Evolutionary conservation across 345 rosid species (phyloP).

Genomic region (Salix brachista): DNA sequence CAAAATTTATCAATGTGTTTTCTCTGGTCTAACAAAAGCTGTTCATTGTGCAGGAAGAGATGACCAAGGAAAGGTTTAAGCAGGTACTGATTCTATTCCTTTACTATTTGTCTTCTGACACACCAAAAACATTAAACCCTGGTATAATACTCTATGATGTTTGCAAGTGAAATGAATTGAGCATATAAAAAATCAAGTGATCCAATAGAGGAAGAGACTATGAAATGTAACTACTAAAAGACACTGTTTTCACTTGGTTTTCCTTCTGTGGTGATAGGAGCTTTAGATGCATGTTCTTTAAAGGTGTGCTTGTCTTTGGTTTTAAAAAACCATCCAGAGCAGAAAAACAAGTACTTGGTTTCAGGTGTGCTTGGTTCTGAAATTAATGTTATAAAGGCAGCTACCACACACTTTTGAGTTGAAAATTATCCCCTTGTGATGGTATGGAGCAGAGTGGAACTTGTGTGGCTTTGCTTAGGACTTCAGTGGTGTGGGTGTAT

Average conservation of each 20-base stretch:
- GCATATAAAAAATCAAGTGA: neutral
- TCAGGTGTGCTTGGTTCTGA: neutral
- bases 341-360: neutral
- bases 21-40: conserved; percentile 1
- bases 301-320: neutral
- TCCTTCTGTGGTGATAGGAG: neutral
- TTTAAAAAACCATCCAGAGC: neutral
- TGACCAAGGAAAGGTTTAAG: conserved; percentile 57
- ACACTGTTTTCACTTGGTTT: neutral
- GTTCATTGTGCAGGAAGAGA: conserved; percentile 51
- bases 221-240: neutral
- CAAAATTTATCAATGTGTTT: neutral
- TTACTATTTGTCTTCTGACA: neutral
- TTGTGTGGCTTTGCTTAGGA: neutral
- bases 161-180: neutral
- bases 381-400: neutral
- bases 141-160: neutral
- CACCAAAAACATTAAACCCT: neutral
- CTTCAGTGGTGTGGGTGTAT: neutral
- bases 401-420: neutral
- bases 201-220: neutral
- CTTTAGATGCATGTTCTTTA: neutral
- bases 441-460: neutral
- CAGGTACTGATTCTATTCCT: conserved; percentile 42
- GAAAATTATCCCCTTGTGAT: neutral